Conservation (phyloP, 2,329 filamentous ascomycete species). For the Gnomoniopsis sp. region DNA sequence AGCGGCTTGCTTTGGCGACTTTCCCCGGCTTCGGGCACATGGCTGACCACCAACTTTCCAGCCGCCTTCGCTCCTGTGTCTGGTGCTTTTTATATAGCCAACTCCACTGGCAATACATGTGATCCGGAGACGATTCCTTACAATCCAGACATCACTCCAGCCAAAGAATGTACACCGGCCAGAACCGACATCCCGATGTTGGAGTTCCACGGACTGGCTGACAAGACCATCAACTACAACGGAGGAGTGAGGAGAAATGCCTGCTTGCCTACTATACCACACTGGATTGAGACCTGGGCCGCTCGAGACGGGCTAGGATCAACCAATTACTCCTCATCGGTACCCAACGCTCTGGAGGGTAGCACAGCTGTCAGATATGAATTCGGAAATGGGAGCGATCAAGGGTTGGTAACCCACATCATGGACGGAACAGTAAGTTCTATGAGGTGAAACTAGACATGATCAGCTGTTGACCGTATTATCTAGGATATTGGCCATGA, state of each 20-base stretch:
- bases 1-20: background rate
- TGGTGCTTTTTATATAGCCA: constrained; percentile 36
- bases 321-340: background rate
- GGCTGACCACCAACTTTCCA: constrained; percentile 20
- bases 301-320: constrained; percentile 24
- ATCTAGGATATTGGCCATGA: constrained; percentile 2
- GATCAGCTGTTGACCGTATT: background rate
- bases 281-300: constrained; percentile 37
- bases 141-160: constrained; percentile 20
- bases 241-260: constrained; percentile 38
- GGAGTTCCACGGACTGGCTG: constrained; percentile 46
- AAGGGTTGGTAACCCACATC: constrained; percentile 27
- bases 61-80: constrained; percentile 38
- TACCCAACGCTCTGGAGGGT: background rate
- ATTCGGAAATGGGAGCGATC: constrained; percentile 29
- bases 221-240: constrained; percentile 41
- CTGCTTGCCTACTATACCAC: constrained; percentile 39
- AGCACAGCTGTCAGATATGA: constrained; percentile 23
- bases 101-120: constrained; percentile 9
- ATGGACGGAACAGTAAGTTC: constrained; percentile 23
- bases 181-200: constrained; percentile 38
- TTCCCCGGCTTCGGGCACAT: background rate
- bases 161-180: constrained; percentile 29
- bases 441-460: background rate
- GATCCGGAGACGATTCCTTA: constrained; percentile 22